Evolutionary conservation across 2,329 filamentous ascomycete genomes (phyloP).

Genomic region (Clarireedia monteithiana): DNA sequence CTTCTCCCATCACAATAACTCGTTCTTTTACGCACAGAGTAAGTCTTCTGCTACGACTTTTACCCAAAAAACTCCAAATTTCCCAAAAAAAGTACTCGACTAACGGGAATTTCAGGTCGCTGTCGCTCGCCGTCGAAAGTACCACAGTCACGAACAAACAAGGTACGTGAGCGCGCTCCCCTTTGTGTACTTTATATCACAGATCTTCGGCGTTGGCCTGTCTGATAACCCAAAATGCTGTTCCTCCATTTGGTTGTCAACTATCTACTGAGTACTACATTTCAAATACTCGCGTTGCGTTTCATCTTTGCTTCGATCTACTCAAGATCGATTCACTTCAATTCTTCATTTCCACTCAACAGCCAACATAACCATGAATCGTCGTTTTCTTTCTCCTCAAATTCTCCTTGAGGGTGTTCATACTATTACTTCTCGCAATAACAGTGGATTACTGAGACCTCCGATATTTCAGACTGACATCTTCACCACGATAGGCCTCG

Average conservation of each 20-base stretch:
- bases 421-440: background rate
- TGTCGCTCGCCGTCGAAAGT: no score
- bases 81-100: no score
- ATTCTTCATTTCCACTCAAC: no score
- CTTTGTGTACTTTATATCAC: no score
- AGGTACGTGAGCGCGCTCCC: no score
- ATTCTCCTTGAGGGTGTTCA: background rate
- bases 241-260: no score
- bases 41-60: no score
- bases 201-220: no score
- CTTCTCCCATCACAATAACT: background rate
- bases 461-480: background rate
- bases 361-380: background rate
- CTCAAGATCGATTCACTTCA: background rate
- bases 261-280: background rate
- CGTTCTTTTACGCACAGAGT: background rate
- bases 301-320: conserved; percentile 1
- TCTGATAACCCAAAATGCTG: no score
- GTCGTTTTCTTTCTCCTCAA: background rate
- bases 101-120: no score
- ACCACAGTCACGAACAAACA: no score
- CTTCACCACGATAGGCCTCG: background rate
- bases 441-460: background rate
- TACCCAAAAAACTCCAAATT: no score
- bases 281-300: background rate